A percentile compares a stretch with the other conserved stretches of the same genome.
These are phyloP conservation scores for Saturnispora galanensis DNA, from an alignment of 805 yeast genomes.

Conservation along the genomic window DNA sequence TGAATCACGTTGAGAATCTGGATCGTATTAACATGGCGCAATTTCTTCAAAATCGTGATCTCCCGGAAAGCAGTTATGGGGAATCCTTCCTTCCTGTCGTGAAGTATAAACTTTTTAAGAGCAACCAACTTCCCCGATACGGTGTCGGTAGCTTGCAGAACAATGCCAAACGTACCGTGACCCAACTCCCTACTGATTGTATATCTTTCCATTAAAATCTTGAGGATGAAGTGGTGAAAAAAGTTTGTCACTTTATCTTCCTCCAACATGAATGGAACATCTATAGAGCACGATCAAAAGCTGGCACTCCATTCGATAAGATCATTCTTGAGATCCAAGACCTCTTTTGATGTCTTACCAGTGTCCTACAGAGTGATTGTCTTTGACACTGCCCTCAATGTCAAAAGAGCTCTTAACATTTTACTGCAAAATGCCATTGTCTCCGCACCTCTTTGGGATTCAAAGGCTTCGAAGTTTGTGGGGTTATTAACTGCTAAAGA, in stretches of 20 bases:
- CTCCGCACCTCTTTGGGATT: slow-evolving; percentile 95
- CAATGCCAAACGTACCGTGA: slow-evolving; percentile 86
- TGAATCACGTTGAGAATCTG: slow-evolving; percentile 74
- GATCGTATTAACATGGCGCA: slow-evolving; percentile 62
- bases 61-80: slow-evolving; percentile 95
- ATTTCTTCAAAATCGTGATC: slow-evolving; percentile 64
- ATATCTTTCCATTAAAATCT: slow-evolving; percentile 1
- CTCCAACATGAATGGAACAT: slow-evolving; percentile 18
- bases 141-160: slow-evolving; percentile 60
- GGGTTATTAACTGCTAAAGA: slow-evolving; percentile 89
- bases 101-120: slow-evolving; percentile 73
- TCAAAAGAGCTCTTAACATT: slow-evolving; percentile 84
- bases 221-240: too few relatives aligned
- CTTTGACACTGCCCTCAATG: slow-evolving; percentile 81
- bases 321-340: slow-evolving; percentile 74
- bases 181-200: slow-evolving; percentile 36
- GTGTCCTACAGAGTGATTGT: slow-evolving; percentile 90
- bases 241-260: neutral
- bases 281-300: slow-evolving; percentile 47
- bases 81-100: slow-evolving; percentile 69
- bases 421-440: slow-evolving; percentile 88
- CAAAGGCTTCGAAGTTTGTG: slow-evolving; percentile 79
- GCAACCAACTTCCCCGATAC: slow-evolving; percentile 64
- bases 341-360: slow-evolving; percentile 94
- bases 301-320: slow-evolving; percentile 78